Evolutionary conservation across 192 early-diverging fungal genomes (phyloP), one percentile per base, ranked within the genome.

Genomic region (Dissophora globulifera): DNA sequence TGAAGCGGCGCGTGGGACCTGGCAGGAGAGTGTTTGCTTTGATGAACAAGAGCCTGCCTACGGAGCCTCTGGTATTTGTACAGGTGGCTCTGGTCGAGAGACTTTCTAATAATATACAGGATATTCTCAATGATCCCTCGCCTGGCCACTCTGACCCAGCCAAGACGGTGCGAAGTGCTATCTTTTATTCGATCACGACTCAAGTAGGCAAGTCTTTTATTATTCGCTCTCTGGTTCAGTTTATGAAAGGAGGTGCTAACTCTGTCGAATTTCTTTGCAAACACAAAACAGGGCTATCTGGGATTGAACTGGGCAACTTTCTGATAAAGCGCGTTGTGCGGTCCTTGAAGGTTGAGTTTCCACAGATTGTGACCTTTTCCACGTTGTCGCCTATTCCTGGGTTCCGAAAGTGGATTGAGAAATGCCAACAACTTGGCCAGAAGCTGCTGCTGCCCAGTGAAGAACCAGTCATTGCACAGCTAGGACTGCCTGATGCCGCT

Each of bases 101-200:
- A 0, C 83, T 96, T 16, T 71, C 93, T 2, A 61, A 58, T 32
- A 89, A 89, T 56, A 88, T 95, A 4, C 92, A 94, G 31, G 82
- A 85, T 55, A 70, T 60, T 40, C 30, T 74, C 17, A 66, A 78
- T 26, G 60, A 67, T 35, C 58, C 61, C 9, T 76, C 60, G 7
- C 80, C 66, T 22, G 55, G 47, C 31, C 61, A 66, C 19, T 30
- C 82, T 5, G 66, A 62, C 42, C 51, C 45, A 0, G 51, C 62
- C 3, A 50, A 83, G 11, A 72, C 84, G 7, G 67, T 90, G 13
- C 79, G 76, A 8, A 88, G 86, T 58, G 96, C 94, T 13, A 90
- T 95, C 2, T 98, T 97, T 69, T 98, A 98, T 79, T 96, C 96
- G 2, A 97, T 98, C 61, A 93, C 92, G 15, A 92, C 93, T 20